These are phyloP conservation scores for Fusarium sp. DNA, from an alignment of 2,329 filamentous ascomycete genomes.

Conservation along the genomic window DNA sequence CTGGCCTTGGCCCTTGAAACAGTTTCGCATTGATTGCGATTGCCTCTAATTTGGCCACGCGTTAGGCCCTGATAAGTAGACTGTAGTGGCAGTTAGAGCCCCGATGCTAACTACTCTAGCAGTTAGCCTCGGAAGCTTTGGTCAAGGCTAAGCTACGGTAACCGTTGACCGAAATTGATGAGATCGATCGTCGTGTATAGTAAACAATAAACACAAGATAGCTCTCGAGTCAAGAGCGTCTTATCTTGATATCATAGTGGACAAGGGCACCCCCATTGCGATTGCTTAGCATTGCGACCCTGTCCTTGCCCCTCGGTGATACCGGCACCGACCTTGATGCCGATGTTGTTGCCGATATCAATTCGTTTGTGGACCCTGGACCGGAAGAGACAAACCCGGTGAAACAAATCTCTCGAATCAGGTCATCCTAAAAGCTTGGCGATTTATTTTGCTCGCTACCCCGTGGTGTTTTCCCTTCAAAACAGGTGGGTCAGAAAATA, in stretches of 20 bases:
- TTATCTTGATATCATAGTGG: not conserved
- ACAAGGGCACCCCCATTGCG: not conserved
- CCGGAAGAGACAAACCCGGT: not conserved
- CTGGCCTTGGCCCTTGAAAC: not conserved
- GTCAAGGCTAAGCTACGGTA: not conserved
- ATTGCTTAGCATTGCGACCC: not conserved
- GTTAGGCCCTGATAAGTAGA: not conserved
- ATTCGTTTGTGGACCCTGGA: not conserved
- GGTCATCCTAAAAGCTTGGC: not conserved
- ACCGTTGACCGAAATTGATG: not conserved
- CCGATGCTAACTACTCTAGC: constrained; percentile 1
- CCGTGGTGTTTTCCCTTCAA: no score
- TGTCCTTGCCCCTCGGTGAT: not conserved
- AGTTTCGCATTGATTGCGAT: not conserved
- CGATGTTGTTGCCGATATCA: not conserved
- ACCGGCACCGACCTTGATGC: not conserved
- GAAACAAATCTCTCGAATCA: not conserved
- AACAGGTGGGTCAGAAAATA: no score
- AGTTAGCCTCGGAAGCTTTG: constrained; percentile 8
- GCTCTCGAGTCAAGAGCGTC: not conserved
- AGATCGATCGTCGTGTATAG: not conserved
- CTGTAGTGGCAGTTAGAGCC: not conserved
- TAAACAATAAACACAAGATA: not conserved
- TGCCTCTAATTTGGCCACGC: not conserved
- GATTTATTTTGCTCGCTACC: not conserved